Evolutionary conservation across 768 basidiomycete genomes (phyloP).

Genomic region (Rhizopogon sp.): DNA sequence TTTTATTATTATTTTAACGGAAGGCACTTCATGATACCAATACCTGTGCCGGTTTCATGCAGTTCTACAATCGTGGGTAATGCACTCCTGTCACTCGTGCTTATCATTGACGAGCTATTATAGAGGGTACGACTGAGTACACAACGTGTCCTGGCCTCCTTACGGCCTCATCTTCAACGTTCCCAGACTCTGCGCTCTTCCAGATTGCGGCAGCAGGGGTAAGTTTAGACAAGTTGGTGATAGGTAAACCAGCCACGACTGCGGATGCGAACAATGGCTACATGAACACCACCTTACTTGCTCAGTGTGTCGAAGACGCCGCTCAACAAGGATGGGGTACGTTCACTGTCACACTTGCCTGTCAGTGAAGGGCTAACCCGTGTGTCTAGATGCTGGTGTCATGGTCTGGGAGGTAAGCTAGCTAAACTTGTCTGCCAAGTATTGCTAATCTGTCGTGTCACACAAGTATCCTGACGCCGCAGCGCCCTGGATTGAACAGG

Average conservation of each 20-base stretch:
- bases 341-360: conserved; percentile 16
- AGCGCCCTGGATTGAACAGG: conserved; percentile 35
- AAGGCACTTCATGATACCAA: background rate
- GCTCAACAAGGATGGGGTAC: conserved; percentile 61
- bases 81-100: background rate
- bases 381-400: conserved; percentile 6
- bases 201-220: conserved; percentile 52
- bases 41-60: conserved; percentile 14
- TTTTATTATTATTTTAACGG: background rate
- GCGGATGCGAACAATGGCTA: conserved; percentile 52
- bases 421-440: background rate
- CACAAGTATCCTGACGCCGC: conserved; percentile 36
- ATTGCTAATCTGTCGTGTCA: background rate
- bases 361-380: background rate
- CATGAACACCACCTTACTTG: conserved; percentile 52
- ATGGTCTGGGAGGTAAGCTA: conserved; percentile 21
- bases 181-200: conserved; percentile 42
- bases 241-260: conserved; percentile 61
- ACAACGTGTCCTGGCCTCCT: conserved; percentile 35
- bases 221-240: conserved; percentile 58
- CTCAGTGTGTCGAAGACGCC: conserved; percentile 58
- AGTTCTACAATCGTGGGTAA: conserved; percentile 37
- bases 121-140: conserved; percentile 35
- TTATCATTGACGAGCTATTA: background rate
- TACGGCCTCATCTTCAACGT: conserved; percentile 32